Evolutionary conservation across 1,284 basidiomycete genomes (phyloP).

Genomic region (Leccinum fallax): DNA sequence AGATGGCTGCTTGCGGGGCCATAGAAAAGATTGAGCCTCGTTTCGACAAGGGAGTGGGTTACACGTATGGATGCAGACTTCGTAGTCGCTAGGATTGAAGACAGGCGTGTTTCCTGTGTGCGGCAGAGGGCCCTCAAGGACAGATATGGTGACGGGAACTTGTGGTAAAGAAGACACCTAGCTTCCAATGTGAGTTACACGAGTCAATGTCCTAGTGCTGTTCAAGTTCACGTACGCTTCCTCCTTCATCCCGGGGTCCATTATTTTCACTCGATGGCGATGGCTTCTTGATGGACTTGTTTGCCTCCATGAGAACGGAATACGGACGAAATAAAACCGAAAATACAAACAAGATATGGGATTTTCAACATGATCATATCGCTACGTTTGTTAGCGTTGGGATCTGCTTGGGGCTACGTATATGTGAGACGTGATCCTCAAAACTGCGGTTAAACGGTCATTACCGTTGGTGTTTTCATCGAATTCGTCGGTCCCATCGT

Average conservation of each 20-base stretch:
- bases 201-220: neutral
- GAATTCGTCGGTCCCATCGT: neutral
- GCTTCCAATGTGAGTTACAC: neutral
- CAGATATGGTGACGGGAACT: neutral
- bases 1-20: conserved; percentile 25
- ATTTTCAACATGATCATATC: conserved; percentile 31
- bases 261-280: conserved; percentile 5
- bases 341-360: conserved; percentile 24
- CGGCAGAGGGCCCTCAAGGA: conserved; percentile 6
- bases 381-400: conserved; percentile 18
- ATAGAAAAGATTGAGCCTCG: conserved; percentile 32
- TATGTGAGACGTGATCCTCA: conserved; percentile 12
- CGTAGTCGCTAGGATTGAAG: conserved; percentile 20
- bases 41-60: conserved; percentile 29
- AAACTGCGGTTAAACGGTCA: neutral
- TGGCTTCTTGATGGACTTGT: conserved; percentile 15
- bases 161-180: conserved; percentile 5
- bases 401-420: conserved; percentile 12
- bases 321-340: neutral
- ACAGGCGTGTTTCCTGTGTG: neutral
- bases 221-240: conserved; percentile 17
- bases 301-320: conserved; percentile 9
- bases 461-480: conserved; percentile 17
- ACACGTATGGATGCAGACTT: conserved; percentile 34
- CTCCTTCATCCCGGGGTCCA: conserved; percentile 3